These are phyloP conservation scores for Penicillium ucsense DNA, from an alignment of 495 filamentous ascomycete genomes.

Conservation along the genomic window DNA sequence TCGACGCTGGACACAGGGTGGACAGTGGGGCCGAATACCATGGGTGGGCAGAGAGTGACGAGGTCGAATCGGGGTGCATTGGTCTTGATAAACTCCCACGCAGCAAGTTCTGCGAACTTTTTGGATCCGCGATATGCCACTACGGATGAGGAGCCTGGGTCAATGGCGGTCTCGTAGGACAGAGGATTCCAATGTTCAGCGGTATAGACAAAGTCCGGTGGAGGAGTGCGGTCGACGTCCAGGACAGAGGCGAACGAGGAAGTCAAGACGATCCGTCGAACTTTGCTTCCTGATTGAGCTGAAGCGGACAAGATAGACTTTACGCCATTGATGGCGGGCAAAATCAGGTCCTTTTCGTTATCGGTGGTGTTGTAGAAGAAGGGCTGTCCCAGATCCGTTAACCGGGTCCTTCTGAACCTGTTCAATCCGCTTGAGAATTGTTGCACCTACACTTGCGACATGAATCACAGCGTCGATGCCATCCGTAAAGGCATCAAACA, in stretches of 20 bases:
- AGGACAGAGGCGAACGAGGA: conserved; percentile 65
- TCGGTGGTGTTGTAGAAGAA: conserved; percentile 34
- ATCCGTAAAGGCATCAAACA: conserved; percentile 23
- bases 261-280: conserved; percentile 64
- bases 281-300: conserved; percentile 44
- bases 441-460: conserved; percentile 26
- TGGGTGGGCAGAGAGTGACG: conserved; percentile 50
- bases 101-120: conserved; percentile 45
- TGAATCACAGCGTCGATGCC: conserved; percentile 32
- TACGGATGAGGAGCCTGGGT: conserved; percentile 24
- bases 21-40: conserved; percentile 37
- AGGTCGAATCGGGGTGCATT: conserved; percentile 60
- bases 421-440: neutral
- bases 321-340: conserved; percentile 55
- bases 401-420: too few relatives aligned
- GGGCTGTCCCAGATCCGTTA: conserved; percentile 2
- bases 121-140: conserved; percentile 53
- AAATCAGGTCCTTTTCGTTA: conserved; percentile 57
- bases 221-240: conserved; percentile 27
- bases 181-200: conserved; percentile 70
- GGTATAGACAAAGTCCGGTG: conserved; percentile 43
- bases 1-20: conserved; percentile 22
- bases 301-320: conserved; percentile 14
- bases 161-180: conserved; percentile 46
- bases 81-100: conserved; percentile 49